Base-by-base conservation (phyloP, 1,284 basidiomycete genomes). In the Serendipita sp. region DNA sequence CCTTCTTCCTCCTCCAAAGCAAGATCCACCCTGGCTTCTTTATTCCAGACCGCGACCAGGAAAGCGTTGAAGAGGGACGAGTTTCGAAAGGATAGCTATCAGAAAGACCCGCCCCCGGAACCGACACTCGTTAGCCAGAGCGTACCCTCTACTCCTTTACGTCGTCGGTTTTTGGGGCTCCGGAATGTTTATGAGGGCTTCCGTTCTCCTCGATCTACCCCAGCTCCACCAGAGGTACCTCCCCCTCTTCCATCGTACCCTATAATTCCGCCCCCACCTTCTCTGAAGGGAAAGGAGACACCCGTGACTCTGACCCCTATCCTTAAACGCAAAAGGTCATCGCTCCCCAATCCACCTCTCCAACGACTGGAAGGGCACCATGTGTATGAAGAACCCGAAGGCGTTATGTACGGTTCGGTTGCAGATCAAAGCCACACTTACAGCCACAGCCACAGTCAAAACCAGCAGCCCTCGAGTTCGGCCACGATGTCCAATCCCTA, bases 21-120 rank as follows among this genome's bases (percentile, higher is more conserved):
- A 26, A 30, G 32, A 32, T 32, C 53, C 15, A 58, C 53, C 5
- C 53, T 58, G 53, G 53, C 53, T 58, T 58, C 53, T 5, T 32
- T 58, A 58, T 58, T 58, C 29, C 53, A 58, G 34, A 32, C 26
- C 53, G 53, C 53, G 32, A 35, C 22, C 32, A 12, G 53, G 22
- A 58, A 58, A 32, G 53, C 53, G 53, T 58, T 58, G 53, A 22
- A 26, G 32, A 26, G 53, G 32, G 53, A 58, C n/a, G 29, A 58
- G 53, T 58, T 58, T 35, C 4, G 53, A 32, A 58, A 58, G 53
- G 53, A 58, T 32, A 58, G 53, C 34, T 58, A 58, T 34, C n/a
- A n/a, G 10, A 58, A 58, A 26, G 29, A 58, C 4, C 26, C 17
- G 6, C 26, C 15, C 4, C n/a, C n/a, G 17, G 32, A 26, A 26